Base-by-base conservation (phyloP, 192 early-diverging fungal genomes). In the Oehlia diaphana region DNA sequence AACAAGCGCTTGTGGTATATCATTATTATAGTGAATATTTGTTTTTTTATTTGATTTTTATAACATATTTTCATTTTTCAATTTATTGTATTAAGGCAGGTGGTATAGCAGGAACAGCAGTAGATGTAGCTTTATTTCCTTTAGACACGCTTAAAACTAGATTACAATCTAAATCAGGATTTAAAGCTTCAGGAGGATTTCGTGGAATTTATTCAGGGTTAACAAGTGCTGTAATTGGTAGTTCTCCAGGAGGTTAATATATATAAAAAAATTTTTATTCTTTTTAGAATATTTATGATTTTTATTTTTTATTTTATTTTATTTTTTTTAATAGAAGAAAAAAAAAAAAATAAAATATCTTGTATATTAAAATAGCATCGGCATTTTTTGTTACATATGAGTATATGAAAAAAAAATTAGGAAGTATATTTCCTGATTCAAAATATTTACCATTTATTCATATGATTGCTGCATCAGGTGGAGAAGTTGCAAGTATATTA, bases 121-220 rank as follows among this genome's bases (percentile, higher is more conserved):
- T 99, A 6, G 98, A 99, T 82, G 92, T 92, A n/a, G 90, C 91
- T 26, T 87, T 99, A 31, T 99, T 94, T 82, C 98, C 98, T 10
- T 87, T 99, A 75, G 98, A 99, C 84, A 99, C 98, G 12, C 91
- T 99, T 83, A 99, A 99, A 85, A 99, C 98, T 6, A 90, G 98
- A 63, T 85, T 98, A 79, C 96, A 98, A 82, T 93, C 95, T 33
- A 88, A 90, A 79, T 87, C 87, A 63, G 96, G 96, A 37, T 98
- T 98, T 78, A 81, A 88, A 10, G 90, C 90, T 35, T 90, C 94
- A 42, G 96, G 96, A 73, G 95, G 96, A 50, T 95, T 96, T 87
- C 88, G 88, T 49, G 95, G 95, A 23, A 90, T 99, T 64, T 99
- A 97, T 84, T 92, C 92, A 63, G 98, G 98, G 0, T 86, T 99